Percentiles rank a stretch among this genome's conserved stretches.
These are phyloP conservation scores for Colletotrichum paranaense DNA, from an alignment of 2,329 filamentous ascomycete species.

Conservation along the genomic window DNA sequence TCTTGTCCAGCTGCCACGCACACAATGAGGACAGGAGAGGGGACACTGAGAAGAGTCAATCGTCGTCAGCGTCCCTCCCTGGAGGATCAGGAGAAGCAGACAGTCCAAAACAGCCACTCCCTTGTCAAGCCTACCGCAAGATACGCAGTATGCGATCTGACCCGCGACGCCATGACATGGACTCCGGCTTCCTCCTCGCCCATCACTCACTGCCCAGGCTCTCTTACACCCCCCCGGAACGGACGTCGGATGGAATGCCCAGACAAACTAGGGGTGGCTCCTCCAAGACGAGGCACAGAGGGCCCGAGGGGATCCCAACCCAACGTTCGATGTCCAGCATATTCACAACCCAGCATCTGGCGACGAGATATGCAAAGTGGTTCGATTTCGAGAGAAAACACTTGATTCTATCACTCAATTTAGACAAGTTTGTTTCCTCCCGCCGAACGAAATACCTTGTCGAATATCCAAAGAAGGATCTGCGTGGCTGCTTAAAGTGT, in stretches of 20 bases:
- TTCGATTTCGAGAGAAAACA: slow-evolving; percentile 43
- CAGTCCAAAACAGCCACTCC: slow-evolving; percentile 20
- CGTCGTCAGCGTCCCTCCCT: slow-evolving; percentile 20
- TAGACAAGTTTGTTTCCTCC: slow-evolving; percentile 34
- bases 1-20: slow-evolving; percentile 19
- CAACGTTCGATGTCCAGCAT: slow-evolving; percentile 42
- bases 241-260: slow-evolving; percentile 32
- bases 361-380: slow-evolving; percentile 39
- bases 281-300: slow-evolving; percentile 23
- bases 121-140: slow-evolving; percentile 27
- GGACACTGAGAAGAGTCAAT: neutral
- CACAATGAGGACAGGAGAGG: slow-evolving; percentile 4
- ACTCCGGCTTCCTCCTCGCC: slow-evolving; percentile 23
- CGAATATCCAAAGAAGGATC: slow-evolving; percentile 27
- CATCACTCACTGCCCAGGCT: slow-evolving; percentile 21
- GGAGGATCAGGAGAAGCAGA: slow-evolving; percentile 16
- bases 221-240: slow-evolving; percentile 31
- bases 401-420: slow-evolving; percentile 40
- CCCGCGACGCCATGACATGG: slow-evolving; percentile 30
- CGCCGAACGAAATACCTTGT: slow-evolving; percentile 18
- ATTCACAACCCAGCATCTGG: slow-evolving; percentile 37
- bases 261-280: slow-evolving; percentile 27
- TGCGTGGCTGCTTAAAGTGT: slow-evolving; percentile 26
- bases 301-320: slow-evolving; percentile 35
- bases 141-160: slow-evolving; percentile 33